Evolutionary conservation across 2,329 filamentous ascomycete genomes (phyloP).

Genomic region (Fusarium pininemorale): DNA sequence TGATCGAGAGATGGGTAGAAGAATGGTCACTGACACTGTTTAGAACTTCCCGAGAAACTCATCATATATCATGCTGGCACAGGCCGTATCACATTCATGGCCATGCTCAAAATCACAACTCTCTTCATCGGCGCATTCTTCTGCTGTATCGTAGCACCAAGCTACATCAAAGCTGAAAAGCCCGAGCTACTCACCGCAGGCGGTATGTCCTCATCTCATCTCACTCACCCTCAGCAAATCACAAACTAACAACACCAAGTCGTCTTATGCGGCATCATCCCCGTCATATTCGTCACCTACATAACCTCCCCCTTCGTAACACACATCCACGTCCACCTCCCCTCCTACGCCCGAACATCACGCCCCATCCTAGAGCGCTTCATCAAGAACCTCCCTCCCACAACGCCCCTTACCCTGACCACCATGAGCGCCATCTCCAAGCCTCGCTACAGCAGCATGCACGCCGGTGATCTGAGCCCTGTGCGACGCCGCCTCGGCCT

Average conservation of each 20-base stretch:
- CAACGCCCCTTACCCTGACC: slow-evolving; percentile 59
- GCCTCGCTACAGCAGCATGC: slow-evolving; percentile 59
- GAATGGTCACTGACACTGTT: not conserved
- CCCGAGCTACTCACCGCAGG: slow-evolving; percentile 48
- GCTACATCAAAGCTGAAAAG: slow-evolving; percentile 58
- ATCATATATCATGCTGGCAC: slow-evolving; percentile 82
- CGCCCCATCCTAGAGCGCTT: slow-evolving; percentile 64
- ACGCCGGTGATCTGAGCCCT: slow-evolving; percentile 50
- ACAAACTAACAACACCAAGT: slow-evolving; percentile 56
- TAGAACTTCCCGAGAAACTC: slow-evolving; percentile 65
- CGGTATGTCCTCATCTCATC: slow-evolving; percentile 45
- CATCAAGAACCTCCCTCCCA: slow-evolving; percentile 56
- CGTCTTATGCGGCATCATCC: slow-evolving; percentile 68
- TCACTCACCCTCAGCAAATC: not conserved
- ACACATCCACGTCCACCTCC: slow-evolving; percentile 75
- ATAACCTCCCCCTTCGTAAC: slow-evolving; percentile 76
- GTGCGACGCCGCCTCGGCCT: slow-evolving; percentile 48
- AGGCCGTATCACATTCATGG: slow-evolving; percentile 71
- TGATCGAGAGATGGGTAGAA: fast-evolving
- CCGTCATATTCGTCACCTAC: slow-evolving; percentile 71
- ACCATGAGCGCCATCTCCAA: slow-evolving; percentile 66
- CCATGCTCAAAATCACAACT: slow-evolving; percentile 75
- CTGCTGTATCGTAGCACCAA: slow-evolving; percentile 69
- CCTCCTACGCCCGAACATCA: slow-evolving; percentile 70
- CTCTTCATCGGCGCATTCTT: slow-evolving; percentile 76